phyloP scores from a whole-genome alignment of 352 stramenopile genomes.

The Globisporangium nunn region DNA sequence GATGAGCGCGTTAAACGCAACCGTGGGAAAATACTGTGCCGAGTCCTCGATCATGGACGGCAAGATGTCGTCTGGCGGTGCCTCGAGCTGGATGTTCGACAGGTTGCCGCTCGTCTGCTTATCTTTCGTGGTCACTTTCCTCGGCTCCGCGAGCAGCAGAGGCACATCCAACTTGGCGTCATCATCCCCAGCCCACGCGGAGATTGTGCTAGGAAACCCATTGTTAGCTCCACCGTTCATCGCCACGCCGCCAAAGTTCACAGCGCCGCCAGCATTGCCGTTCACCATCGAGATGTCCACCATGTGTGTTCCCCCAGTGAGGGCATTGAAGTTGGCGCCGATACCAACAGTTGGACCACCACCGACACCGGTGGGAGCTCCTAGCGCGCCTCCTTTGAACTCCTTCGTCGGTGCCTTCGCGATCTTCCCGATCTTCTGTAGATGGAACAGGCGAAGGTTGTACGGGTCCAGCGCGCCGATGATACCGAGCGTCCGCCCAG shows the following conservation, averaged over 20 bases:
- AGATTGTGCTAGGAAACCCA: conserved; percentile 17
- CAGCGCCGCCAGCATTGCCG: conserved; percentile 12
- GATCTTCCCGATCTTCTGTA: conserved; percentile 75
- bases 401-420: conserved; percentile 66
- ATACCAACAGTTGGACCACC: conserved; percentile 21
- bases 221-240: conserved; percentile 18
- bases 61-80: conserved; percentile 66
- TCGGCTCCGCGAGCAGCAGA: conserved; percentile 38
- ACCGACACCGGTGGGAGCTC: conserved; percentile 18
- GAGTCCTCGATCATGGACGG: conserved; percentile 81
- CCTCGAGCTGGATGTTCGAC: conserved; percentile 51
- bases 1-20: conserved; percentile 95
- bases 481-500: conserved; percentile 70
- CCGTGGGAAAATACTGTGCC: conserved; percentile 95
- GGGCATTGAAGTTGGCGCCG: conserved; percentile 14
- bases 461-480: conserved; percentile 81
- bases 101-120: conserved; percentile 69
- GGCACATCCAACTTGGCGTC: conserved; percentile 39
- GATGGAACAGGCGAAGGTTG: conserved; percentile 76
- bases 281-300: conserved; percentile 16
- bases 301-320: conserved; percentile 11
- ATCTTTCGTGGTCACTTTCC: conserved; percentile 57
- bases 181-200: conserved; percentile 26
- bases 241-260: conserved; percentile 15
- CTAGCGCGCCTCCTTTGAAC: conserved; percentile 31